These are phyloP conservation scores for Penicillium janthinellum DNA, from an alignment of 2,329 filamentous ascomycete genomes.

Conservation along the genomic window DNA sequence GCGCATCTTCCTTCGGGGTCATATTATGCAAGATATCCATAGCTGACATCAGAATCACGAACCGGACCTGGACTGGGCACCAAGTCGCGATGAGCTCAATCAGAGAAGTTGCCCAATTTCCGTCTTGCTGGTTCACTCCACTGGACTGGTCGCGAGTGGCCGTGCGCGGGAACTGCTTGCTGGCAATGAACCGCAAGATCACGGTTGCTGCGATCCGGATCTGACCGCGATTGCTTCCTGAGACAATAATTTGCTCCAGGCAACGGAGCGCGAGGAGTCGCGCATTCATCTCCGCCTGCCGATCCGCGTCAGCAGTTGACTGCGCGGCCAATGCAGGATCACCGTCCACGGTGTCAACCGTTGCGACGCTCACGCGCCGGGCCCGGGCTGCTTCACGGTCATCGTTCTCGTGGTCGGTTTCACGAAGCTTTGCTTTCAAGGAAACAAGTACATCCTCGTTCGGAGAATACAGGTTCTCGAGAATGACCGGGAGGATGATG, in stretches of 20 bases:
- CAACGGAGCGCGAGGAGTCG: slow-evolving; percentile 82
- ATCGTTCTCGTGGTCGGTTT: slow-evolving; percentile 61
- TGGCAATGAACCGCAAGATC: slow-evolving; percentile 71
- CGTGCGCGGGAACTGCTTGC: slow-evolving; percentile 58
- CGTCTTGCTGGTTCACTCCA: slow-evolving; percentile 51
- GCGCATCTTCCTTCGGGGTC: slow-evolving; percentile 68
- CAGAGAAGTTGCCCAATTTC: slow-evolving; percentile 79
- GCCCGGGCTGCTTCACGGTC: slow-evolving; percentile 65
- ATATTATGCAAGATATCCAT: slow-evolving; percentile 74
- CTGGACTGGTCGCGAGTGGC: slow-evolving; percentile 47
- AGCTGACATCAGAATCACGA: slow-evolving; percentile 80
- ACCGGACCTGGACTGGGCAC: slow-evolving; percentile 93
- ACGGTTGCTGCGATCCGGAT: slow-evolving; percentile 74
- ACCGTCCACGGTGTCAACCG: slow-evolving; percentile 69
- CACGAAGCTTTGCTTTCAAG: slow-evolving; percentile 67
- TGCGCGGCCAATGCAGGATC: slow-evolving; percentile 67
- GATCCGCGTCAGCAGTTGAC: slow-evolving; percentile 84
- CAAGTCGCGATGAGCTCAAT: slow-evolving; percentile 79
- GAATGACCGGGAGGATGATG: slow-evolving; percentile 77
- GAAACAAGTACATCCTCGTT: slow-evolving; percentile 65
- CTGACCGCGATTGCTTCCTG: slow-evolving; percentile 74
- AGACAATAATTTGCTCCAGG: slow-evolving; percentile 80
- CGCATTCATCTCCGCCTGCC: slow-evolving; percentile 84
- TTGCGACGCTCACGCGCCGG: slow-evolving; percentile 76
- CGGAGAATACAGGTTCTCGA: slow-evolving; percentile 78